phyloP scores from a whole-genome alignment of 1,139 yeast genomes.

The Blastobotrys illinoisensis region DNA sequence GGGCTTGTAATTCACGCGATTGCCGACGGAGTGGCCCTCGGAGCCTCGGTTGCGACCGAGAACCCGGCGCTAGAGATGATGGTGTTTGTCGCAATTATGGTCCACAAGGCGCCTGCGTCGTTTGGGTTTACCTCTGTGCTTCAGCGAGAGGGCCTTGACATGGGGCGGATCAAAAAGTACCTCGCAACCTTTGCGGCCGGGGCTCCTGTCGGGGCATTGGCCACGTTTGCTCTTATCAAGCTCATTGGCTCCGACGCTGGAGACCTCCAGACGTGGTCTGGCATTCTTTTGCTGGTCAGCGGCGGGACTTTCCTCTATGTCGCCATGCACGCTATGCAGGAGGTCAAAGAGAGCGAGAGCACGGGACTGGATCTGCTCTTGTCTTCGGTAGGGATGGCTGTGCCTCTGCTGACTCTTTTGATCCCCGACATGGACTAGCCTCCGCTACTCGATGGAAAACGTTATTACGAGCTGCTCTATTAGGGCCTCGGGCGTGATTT shows the following conservation, averaged over 20 bases:
- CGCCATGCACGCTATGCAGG: constrained; percentile 57
- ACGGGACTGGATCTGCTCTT: constrained; percentile 16
- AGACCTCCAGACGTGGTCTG: constrained; percentile 42
- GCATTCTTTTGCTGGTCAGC: constrained; percentile 50
- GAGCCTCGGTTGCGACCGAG: constrained; percentile 50
- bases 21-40: constrained; percentile 73
- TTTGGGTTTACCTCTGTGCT: constrained; percentile 61
- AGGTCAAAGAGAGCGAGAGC: constrained; percentile 23
- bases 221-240: constrained; percentile 40
- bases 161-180: constrained; percentile 38
- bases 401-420: constrained; percentile 31
- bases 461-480: no score
- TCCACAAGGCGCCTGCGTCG: constrained; percentile 74
- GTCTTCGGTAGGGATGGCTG: constrained; percentile 31
- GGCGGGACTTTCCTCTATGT: constrained; percentile 74
- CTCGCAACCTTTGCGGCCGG: constrained; percentile 44
- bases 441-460: constrained; percentile 8
- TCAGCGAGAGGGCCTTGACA: constrained; percentile 32
- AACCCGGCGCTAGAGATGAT: constrained; percentile 45
- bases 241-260: constrained; percentile 29
- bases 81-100: constrained; percentile 53
- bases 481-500: no score
- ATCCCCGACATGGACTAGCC: constrained; percentile 26
- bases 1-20: constrained; percentile 64
- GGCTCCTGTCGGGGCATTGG: constrained; percentile 50